These are phyloP conservation scores for Zygoascus flipseniorum DNA, from an alignment of 805 yeast species.

Conservation along the genomic window DNA sequence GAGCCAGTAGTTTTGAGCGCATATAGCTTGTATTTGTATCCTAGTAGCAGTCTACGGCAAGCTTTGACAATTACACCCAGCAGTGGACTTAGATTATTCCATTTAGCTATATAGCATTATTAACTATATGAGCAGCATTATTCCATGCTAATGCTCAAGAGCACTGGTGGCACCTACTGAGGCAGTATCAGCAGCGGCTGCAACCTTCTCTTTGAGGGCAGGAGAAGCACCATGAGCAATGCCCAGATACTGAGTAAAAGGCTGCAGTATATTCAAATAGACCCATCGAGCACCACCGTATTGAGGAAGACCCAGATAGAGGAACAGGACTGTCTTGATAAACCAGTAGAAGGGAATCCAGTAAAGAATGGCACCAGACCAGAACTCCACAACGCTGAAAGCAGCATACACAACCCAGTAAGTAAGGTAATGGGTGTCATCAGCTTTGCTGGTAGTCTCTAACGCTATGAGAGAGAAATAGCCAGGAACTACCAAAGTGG, in stretches of 20 bases:
- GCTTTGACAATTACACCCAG: too few species aligned
- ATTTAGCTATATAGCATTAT: too few species aligned
- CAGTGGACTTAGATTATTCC: too few species aligned
- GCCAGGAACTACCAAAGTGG: conserved; percentile 86
- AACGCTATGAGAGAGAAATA: conserved; percentile 81
- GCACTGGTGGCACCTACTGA: conserved; percentile 16
- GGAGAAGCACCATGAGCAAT: conserved; percentile 20
- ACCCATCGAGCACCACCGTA: conserved; percentile 78
- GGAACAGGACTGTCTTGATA: conserved; percentile 78
- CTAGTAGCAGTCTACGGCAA: too few species aligned
- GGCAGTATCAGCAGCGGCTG: conserved; percentile 17
- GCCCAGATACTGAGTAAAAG: conserved; percentile 37
- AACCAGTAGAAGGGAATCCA: conserved; percentile 97
- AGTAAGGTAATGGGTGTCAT: conserved; percentile 82
- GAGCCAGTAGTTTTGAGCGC: too few species aligned
- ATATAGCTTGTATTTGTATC: too few species aligned
- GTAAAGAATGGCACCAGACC: conserved; percentile 87
- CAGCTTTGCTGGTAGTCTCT: conserved; percentile 55
- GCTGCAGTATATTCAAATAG: conserved; percentile 58
- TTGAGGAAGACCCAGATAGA: conserved; percentile 82
- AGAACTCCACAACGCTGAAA: conserved; percentile 86
- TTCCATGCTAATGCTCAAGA: conserved; percentile 7
- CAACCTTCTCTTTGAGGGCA: conserved; percentile 25
- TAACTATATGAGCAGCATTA: too few species aligned
- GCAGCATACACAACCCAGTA: conserved; percentile 98